A percentile compares a stretch with the other conserved stretches of the same genome.
Conservation (phyloP, 495 filamentous ascomycete genomes). For the Aspergillus leporis region DNA sequence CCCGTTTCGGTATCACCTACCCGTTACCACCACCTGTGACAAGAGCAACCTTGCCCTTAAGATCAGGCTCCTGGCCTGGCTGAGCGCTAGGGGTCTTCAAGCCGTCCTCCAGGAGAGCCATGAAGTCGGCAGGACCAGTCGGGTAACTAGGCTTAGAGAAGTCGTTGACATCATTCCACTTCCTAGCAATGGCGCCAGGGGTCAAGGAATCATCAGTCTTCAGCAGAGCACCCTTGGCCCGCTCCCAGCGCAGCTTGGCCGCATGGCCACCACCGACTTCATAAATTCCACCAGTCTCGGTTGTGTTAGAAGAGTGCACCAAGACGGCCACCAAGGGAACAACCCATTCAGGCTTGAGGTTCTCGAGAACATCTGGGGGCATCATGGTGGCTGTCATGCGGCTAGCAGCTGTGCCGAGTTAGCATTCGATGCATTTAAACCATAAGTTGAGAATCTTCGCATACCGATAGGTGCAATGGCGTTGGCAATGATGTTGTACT, state of each 20-base stretch:
- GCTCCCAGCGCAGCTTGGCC: constrained; percentile 94
- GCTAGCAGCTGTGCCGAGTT: constrained; percentile 65
- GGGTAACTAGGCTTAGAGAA: constrained; percentile 86
- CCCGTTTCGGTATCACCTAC: constrained; percentile 35
- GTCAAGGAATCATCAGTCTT: constrained; percentile 89
- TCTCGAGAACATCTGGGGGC: constrained; percentile 88
- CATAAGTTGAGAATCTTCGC: constrained; percentile 10
- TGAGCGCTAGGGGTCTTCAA: constrained; percentile 73
- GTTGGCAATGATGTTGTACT: constrained; percentile 98
- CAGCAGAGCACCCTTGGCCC: constrained; percentile 84
- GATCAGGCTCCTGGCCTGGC: constrained; percentile 76
- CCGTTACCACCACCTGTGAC: constrained; percentile 91
- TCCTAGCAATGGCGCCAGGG: constrained; percentile 80
- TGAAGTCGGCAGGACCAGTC: constrained; percentile 84
- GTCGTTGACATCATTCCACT: constrained; percentile 86
- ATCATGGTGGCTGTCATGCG: constrained; percentile 98
- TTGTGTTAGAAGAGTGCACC: constrained; percentile 82
- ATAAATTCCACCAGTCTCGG: constrained; percentile 85
- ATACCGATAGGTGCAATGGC: constrained; percentile 87
- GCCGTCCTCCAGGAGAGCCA: constrained; percentile 83
- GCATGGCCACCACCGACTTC: constrained; percentile 93
- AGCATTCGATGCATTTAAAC: constrained; percentile 6
- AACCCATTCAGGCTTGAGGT: constrained; percentile 93
- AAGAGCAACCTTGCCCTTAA: constrained; percentile 87
- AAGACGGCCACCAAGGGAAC: constrained; percentile 91